These are phyloP conservation scores for Sclerotinia sclerotiorum DNA, from an alignment of 2,329 filamentous ascomycete species.

Conservation along the genomic window DNA sequence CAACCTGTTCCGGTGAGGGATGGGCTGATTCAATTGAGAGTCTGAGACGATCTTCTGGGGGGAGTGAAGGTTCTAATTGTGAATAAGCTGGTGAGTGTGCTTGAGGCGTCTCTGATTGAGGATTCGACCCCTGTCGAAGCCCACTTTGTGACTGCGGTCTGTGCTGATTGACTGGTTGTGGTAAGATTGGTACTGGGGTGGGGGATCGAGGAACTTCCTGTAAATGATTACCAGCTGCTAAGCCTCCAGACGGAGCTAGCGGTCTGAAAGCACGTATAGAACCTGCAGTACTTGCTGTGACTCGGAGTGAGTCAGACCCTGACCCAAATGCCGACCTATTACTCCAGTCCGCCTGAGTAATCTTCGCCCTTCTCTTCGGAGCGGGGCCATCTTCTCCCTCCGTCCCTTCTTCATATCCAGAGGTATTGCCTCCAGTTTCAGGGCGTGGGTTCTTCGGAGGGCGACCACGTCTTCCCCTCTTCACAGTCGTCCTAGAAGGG, in stretches of 20 bases:
- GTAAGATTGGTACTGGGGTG: conserved; percentile 64
- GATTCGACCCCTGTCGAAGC: conserved; percentile 62
- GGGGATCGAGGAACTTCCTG: conserved; percentile 75
- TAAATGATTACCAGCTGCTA: conserved; percentile 54
- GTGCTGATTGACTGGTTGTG: conserved; percentile 40
- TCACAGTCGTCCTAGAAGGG: conserved; percentile 36
- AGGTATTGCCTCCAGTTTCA: conserved; percentile 60
- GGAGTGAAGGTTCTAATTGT: conserved; percentile 37
- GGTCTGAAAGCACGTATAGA: conserved; percentile 84
- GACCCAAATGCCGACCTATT: conserved; percentile 70
- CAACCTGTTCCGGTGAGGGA: conserved; percentile 49
- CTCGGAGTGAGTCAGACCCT: conserved; percentile 75
- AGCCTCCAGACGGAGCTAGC: conserved; percentile 52
- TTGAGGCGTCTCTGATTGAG: conserved; percentile 42
- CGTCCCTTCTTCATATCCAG: conserved; percentile 68
- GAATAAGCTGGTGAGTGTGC: conserved; percentile 46
- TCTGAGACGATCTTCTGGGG: conserved; percentile 39
- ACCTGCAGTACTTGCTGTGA: conserved; percentile 87
- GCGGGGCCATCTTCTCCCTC: conserved; percentile 43
- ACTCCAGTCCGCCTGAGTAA: conserved; percentile 70
- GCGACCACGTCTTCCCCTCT: conserved; percentile 33
- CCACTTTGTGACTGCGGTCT: conserved; percentile 46
- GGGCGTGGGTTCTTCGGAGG: conserved; percentile 36
- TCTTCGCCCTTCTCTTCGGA: conserved; percentile 74
- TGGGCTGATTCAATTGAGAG: conserved; percentile 47